Evolutionary conservation across 2,329 filamentous ascomycete genomes (phyloP).

Genomic region (Pseudogymnoascus sp.): DNA sequence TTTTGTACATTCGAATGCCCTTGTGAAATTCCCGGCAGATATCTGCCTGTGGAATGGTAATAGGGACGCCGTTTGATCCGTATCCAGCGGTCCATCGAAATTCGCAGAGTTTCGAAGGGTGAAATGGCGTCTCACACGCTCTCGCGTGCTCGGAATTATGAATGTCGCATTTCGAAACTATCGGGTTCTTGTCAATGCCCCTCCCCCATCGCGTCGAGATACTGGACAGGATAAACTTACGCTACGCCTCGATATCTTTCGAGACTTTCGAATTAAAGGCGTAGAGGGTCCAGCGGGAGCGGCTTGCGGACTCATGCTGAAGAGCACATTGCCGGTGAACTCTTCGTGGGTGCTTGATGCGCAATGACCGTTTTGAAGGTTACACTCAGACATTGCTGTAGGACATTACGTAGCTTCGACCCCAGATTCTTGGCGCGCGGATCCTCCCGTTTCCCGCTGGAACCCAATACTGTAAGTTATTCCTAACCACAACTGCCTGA

Average conservation of each 20-base stretch:
- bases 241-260: constrained; percentile 20
- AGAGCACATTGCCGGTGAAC: constrained; percentile 2
- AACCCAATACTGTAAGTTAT: neutral
- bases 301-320: constrained; percentile 26
- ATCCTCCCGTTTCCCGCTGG: neutral
- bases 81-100: constrained; percentile 18
- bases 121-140: constrained; percentile 72
- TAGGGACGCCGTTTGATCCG: constrained; percentile 12
- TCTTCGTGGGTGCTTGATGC: neutral
- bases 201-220: constrained; percentile 26
- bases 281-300: constrained; percentile 21
- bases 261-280: constrained; percentile 18
- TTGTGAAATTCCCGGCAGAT: constrained; percentile 27
- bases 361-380: neutral
- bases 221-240: constrained; percentile 17
- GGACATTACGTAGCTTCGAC: neutral
- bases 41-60: constrained; percentile 16
- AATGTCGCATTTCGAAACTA: constrained; percentile 77
- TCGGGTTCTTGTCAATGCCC: neutral
- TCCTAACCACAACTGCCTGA: neutral
- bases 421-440: constrained; percentile 3
- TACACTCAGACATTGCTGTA: neutral
- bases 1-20: constrained; percentile 27
- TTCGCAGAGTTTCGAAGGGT: constrained; percentile 55
- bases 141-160: constrained; percentile 77